Conservation (phyloP, 1,284 basidiomycete genomes). For the Fomitopsis pinicola region DNA sequence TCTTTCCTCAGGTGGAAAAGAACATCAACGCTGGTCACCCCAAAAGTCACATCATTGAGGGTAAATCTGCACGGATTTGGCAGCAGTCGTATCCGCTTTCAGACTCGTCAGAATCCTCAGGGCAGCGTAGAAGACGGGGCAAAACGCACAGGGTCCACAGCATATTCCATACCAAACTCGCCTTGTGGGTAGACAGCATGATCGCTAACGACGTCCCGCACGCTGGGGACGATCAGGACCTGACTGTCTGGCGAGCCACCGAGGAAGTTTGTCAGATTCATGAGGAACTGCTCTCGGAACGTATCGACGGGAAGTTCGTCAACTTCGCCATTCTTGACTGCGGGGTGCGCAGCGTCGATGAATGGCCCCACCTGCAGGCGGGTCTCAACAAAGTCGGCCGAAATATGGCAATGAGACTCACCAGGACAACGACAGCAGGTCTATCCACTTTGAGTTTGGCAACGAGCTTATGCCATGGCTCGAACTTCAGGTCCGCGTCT, state of each 20-base stretch:
- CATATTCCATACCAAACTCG: conserved; percentile 49
- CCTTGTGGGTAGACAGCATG: conserved; percentile 90
- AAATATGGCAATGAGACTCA: conserved; percentile 33
- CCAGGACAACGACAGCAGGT: conserved; percentile 79
- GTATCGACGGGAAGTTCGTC: conserved; percentile 63
- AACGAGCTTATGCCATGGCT: conserved; percentile 62
- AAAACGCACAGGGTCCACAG: conserved; percentile 43
- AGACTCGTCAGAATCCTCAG: neutral
- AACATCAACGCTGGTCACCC: conserved; percentile 77
- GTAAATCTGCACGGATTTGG: conserved; percentile 88
- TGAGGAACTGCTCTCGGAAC: conserved; percentile 66
- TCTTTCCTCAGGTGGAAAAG: conserved; percentile 88
- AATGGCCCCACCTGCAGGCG: conserved; percentile 83
- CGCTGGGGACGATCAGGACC: conserved; percentile 77
- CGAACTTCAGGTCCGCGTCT: conserved; percentile 74
- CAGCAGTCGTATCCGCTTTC: conserved; percentile 70
- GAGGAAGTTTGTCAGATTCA: conserved; percentile 58
- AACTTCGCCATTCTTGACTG: conserved; percentile 68
- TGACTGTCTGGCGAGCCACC: conserved; percentile 62
- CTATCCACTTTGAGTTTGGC: conserved; percentile 52
- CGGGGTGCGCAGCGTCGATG: conserved; percentile 72
- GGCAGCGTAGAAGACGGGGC: neutral
- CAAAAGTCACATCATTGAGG: conserved; percentile 83
- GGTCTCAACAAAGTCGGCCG: neutral
- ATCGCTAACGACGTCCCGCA: conserved; percentile 75